Base-by-base conservation (phyloP, 2,329 filamentous ascomycete genomes). In the Xylariaceae sp. region DNA sequence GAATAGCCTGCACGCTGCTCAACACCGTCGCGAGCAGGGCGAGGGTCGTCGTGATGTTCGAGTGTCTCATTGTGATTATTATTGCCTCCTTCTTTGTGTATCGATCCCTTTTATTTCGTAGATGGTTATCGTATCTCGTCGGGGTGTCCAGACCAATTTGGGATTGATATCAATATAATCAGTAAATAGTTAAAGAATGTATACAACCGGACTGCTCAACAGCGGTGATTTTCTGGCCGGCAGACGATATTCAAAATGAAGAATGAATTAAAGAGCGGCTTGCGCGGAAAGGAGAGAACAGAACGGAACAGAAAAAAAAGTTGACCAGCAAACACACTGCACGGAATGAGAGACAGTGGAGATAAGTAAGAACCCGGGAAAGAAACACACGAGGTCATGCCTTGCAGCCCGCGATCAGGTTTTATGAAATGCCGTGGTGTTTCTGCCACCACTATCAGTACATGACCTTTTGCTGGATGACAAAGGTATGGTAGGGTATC, bases 201-300 rank as follows among this genome's bases (percentile, higher is more conserved):
- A 13, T 6, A 42, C 28, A 34, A 17, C 36, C 45, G 18, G 40
- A 51, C 51, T 54, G 51, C 48, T 52, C 52, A 51, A 42, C 46
- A 52, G 55, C 53, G 38, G 19, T 17, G 43, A 38, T 41, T 50
- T 19, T 41, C 54, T 50, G 60, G 55, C 59, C 59, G 50, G 59
- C 58, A 60, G 57, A 54, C 42, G 31, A 48, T 48, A 42, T 36
- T 28, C 5, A 18, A 31, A 45, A 40, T 28, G 16, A 42, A 50
- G 53, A 47, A 47, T 22, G n/a, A 52, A 48, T 39, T 44, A 46
- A 31, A 18, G 44, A 54, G 54, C 50, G 50, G 42, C 54, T 56
- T 28, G 50, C 50, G 50, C 54, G 19, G 38, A 47, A 34, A 17
- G 47, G 42, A 48, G 39, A 34, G 12, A 53, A 44, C 41, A 48